Evolutionary conservation across 768 basidiomycete genomes (phyloP), one percentile per base, ranked within the genome.

Genomic region (Filobasidium floriforme): DNA sequence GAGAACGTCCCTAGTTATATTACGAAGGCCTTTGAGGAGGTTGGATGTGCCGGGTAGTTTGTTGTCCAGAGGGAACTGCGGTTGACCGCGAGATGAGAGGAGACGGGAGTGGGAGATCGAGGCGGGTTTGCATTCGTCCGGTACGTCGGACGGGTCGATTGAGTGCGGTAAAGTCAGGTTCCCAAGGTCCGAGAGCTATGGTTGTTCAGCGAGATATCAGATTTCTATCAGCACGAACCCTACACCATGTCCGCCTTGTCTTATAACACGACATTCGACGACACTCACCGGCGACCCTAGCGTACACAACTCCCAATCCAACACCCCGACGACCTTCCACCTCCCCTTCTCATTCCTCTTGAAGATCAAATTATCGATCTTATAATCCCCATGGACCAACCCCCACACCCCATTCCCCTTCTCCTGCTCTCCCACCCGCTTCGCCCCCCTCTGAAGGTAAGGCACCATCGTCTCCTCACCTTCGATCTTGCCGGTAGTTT

Each of bases 281-380:
- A 10, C 19, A 80, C 86, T 19, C 75, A 92, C 89, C 41, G 91
- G 89, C 73, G 89, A 91, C 7, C 92, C 93, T 11, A 99, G 84
- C 0, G 94, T 97, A 73, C 91, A 96, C 29, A 99, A 81, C 75
- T 99, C 94, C 94, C 94, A 99, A 74, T 99, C 94, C 60, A 99
- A 79, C 44, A 99, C 91, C 6, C 91, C 96, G 69, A 98, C 92
- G 3, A 98, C 92, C 49, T 84, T 82, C 54, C 54, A 57, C 15
- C 26, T 57, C 5, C 54, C 54, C 68, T 92, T 90, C 78, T 97
- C 88, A 0, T 87, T 90, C 0, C 89, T 88, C 72, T 98, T 93
- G 79, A 96, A 98, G 69, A 81, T 80, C 69, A 99, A 77, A 77
- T 99, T 99, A 79, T 99, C 94, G n/a, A 94, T 82, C 77, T 99